Evolutionary conservation across 306 rosid genomes (phyloP).

Genomic region (Senna siamea): DNA sequence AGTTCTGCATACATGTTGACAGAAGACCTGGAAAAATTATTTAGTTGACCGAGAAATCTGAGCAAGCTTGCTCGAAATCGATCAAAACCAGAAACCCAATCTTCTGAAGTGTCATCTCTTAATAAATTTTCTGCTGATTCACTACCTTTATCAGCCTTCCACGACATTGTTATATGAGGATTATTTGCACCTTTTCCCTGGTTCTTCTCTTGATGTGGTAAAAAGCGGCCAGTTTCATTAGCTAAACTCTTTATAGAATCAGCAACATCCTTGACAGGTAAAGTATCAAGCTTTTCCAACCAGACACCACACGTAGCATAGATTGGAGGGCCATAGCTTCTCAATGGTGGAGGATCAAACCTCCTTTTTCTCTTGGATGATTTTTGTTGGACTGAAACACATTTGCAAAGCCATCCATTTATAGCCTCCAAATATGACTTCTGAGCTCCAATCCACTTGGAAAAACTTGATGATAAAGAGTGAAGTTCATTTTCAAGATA

Average conservation of each 20-base stretch:
- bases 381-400: conserved; percentile 56
- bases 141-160: conserved; percentile 48
- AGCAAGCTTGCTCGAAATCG: conserved; percentile 62
- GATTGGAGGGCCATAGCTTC: conserved; percentile 68
- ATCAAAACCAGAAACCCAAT: conserved; percentile 64
- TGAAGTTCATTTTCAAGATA: conserved; percentile 77
- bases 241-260: conserved; percentile 72
- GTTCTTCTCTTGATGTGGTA: conserved; percentile 76
- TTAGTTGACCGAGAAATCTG: conserved; percentile 57
- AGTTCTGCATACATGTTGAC: conserved; percentile 63
- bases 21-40: conserved; percentile 63
- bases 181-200: conserved; percentile 51
- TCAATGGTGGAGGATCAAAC: conserved; percentile 29
- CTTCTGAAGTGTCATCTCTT: conserved; percentile 59
- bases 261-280: conserved; percentile 58
- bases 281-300: conserved; percentile 52
- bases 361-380: conserved; percentile 60
- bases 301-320: conserved; percentile 65
- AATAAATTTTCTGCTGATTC: conserved; percentile 53
- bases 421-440: conserved; percentile 69
- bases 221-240: conserved; percentile 57
- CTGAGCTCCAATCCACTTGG: conserved; percentile 86
- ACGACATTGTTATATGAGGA: conserved; percentile 37
- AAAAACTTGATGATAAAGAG: conserved; percentile 61
- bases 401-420: conserved; percentile 78